Conservation (phyloP, 192 early-diverging fungal species). For the Thamnidium elegans region DNA sequence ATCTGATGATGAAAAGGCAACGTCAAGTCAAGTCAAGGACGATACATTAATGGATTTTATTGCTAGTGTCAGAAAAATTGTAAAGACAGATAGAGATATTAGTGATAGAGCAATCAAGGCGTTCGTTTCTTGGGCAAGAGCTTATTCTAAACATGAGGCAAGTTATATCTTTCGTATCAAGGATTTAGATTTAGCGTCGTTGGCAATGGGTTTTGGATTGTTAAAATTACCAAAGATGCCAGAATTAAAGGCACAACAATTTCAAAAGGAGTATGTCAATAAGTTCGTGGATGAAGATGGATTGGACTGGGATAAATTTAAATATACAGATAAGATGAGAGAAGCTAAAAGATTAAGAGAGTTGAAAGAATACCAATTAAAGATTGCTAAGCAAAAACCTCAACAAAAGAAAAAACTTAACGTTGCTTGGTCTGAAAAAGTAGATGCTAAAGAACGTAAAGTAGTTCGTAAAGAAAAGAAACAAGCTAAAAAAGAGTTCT, state of each 20-base stretch:
- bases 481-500: constrained; percentile 49
- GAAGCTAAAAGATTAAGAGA: constrained; percentile 65
- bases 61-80: constrained; percentile 51
- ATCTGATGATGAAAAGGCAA: constrained; percentile 29
- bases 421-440: constrained; percentile 71
- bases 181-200: constrained; percentile 72
- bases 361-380: constrained; percentile 33
- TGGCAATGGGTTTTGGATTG: constrained; percentile 81
- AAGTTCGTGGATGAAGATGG: not conserved
- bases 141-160: constrained; percentile 94
- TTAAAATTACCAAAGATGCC: constrained; percentile 91
- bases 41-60: constrained; percentile 50
- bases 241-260: constrained; percentile 59
- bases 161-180: constrained; percentile 87
- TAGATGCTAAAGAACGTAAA: constrained; percentile 62
- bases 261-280: not conserved
- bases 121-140: constrained; percentile 88
- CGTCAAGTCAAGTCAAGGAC: constrained; percentile 36
- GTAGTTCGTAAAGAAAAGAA: constrained; percentile 68
- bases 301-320: constrained; percentile 56
- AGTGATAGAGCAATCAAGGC: constrained; percentile 77
- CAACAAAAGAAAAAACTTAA: not conserved
- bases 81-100: constrained; percentile 71
- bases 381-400: constrained; percentile 1
- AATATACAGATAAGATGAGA: constrained; percentile 66